These are phyloP conservation scores for Chloranthus sessilifolius DNA, from an alignment of 164 flowering plant species.

Conservation along the genomic window DNA sequence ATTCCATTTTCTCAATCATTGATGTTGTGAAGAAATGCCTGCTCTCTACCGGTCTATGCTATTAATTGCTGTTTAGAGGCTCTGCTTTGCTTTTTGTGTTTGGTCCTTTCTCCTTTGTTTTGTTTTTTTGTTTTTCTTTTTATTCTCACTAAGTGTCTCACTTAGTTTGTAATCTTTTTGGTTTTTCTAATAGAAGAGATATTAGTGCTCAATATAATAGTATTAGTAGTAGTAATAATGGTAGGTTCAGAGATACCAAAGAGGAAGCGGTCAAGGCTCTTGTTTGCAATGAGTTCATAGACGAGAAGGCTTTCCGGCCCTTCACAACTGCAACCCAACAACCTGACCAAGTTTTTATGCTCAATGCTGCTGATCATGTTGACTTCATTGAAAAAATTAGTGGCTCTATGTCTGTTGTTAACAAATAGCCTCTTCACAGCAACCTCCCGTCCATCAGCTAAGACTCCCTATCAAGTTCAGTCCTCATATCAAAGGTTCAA, in stretches of 20 bases:
- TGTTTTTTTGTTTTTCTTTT: too few species aligned
- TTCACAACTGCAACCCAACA: slow-evolving; percentile 54
- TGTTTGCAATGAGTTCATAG: slow-evolving; percentile 54
- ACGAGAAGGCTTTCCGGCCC: slow-evolving; percentile 43
- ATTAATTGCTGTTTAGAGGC: too few species aligned
- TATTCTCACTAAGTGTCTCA: too few species aligned
- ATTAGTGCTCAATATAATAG: too few species aligned
- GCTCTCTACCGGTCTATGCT: too few species aligned
- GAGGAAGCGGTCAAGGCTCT: slow-evolving; percentile 47
- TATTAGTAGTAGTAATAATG: background rate
- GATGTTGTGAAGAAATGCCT: too few species aligned
- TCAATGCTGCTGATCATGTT: slow-evolving; percentile 46
- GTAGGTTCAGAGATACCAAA: slow-evolving; percentile 35
- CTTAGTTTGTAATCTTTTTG: too few species aligned
- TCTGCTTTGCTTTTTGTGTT: too few species aligned
- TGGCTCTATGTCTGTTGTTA: slow-evolving; percentile 23
- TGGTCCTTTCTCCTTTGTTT: too few species aligned
- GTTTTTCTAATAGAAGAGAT: too few species aligned
- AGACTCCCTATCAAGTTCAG: slow-evolving; percentile 46
- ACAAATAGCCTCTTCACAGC: slow-evolving; percentile 52
- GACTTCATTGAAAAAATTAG: slow-evolving; percentile 48
- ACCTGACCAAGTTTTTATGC: slow-evolving; percentile 58
- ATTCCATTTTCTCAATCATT: too few species aligned
- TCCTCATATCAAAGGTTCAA: too few species aligned
- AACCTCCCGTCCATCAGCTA: slow-evolving; percentile 62